Evolutionary conservation across 1,284 basidiomycete genomes (phyloP).

Genomic region (Ceratobasidium sp.): DNA sequence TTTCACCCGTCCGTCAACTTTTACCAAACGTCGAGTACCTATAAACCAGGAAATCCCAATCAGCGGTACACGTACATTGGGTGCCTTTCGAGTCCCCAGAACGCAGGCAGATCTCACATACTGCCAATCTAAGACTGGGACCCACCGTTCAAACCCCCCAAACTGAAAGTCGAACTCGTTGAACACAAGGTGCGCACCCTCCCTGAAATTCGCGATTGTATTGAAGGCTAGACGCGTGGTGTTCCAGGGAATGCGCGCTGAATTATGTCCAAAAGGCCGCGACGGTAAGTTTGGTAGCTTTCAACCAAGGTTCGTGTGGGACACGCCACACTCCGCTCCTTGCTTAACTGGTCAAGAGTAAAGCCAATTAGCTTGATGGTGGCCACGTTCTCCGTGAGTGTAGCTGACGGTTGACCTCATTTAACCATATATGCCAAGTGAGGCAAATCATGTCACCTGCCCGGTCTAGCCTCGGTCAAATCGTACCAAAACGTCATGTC

Average conservation of each 20-base stretch:
- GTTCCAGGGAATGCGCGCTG: not conserved
- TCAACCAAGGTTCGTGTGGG: not conserved
- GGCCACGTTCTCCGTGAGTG: not conserved
- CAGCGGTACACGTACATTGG: not conserved
- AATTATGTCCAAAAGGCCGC: no score
- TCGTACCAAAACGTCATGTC: not conserved
- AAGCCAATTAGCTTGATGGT: not conserved
- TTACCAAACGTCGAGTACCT: not conserved
- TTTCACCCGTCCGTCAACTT: no score
- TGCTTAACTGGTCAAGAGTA: not conserved
- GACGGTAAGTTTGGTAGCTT: not conserved
- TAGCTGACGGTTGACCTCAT: not conserved
- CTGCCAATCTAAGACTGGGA: not conserved
- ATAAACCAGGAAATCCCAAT: not conserved
- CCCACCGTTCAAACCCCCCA: not conserved
- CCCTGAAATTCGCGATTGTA: not conserved
- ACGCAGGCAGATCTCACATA: not conserved
- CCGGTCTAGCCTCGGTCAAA: not conserved
- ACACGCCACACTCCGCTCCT: not conserved
- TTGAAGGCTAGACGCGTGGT: not conserved
- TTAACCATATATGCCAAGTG: conserved; percentile 11
- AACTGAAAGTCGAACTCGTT: not conserved
- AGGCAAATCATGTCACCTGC: not conserved
- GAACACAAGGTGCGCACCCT: not conserved
- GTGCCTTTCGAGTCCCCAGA: not conserved